Evolutionary conservation across 108 stramenopile species (phyloP).

Genomic region (Stephanodiscus minutulus): DNA sequence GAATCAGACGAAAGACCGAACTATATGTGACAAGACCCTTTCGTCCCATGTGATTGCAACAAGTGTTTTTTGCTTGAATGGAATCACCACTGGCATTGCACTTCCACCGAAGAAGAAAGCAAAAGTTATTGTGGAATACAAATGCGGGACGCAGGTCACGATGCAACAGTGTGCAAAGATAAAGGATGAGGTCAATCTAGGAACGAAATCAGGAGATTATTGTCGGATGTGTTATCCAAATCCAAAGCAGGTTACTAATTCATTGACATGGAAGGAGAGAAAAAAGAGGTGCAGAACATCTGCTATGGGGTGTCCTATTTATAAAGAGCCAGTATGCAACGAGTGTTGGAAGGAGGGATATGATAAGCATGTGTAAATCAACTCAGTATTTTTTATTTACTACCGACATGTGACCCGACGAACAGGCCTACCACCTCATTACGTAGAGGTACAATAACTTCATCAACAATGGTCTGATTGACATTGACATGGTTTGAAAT

Average conservation of each 20-base stretch:
- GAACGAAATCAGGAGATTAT: background rate
- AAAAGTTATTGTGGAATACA: background rate
- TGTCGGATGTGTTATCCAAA: background rate
- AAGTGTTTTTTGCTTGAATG: constrained; percentile 16
- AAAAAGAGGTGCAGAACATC: background rate
- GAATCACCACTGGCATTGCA: background rate
- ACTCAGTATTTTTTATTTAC: background rate
- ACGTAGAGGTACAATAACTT: no score
- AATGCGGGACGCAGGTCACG: background rate
- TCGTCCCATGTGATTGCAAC: background rate
- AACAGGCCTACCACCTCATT: no score
- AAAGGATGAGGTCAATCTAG: background rate
- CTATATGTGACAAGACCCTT: background rate
- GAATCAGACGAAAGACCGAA: background rate
- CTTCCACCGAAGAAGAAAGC: background rate
- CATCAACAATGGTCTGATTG: no score
- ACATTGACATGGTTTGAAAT: no score
- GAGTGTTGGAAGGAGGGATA: background rate
- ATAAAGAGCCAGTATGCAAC: background rate
- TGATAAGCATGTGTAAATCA: background rate
- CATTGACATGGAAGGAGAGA: background rate
- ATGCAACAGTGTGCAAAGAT: background rate
- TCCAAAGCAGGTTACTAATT: background rate
- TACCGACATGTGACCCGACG: no score
- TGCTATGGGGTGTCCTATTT: background rate